These are phyloP conservation scores for Scytalidium sp. DNA, from an alignment of 2,329 filamentous ascomycete genomes.

Conservation along the genomic window DNA sequence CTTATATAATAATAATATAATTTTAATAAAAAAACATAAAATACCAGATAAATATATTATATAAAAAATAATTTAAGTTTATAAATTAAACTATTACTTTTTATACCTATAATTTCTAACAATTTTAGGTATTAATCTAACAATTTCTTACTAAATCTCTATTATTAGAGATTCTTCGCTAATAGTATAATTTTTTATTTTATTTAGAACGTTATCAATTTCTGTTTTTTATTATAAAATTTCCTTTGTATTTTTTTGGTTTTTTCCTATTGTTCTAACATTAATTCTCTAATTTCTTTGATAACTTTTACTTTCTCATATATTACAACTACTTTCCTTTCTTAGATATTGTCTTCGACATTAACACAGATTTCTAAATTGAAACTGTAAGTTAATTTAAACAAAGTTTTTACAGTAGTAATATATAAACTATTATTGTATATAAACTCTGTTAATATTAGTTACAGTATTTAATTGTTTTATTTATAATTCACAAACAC, in stretches of 20 bases:
- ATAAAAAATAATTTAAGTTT: background rate
- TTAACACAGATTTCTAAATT: background rate
- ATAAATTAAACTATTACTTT: background rate
- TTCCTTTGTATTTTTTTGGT: background rate
- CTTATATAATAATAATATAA: too few relatives aligned
- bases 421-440: conserved; percentile 2
- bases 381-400: background rate
- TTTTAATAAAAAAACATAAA: background rate
- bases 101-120: background rate
- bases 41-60: background rate
- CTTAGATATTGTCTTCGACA: background rate
- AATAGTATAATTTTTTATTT: background rate
- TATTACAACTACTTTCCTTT: background rate
- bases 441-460: conserved; percentile 1
- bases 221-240: conserved; percentile 3
- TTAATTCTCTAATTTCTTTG: background rate
- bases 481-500: conserved; percentile 1
- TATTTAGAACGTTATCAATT: conserved; percentile 1
- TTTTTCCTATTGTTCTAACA: background rate
- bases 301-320: background rate
- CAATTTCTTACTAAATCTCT: background rate
- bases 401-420: background rate
- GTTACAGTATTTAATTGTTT: conserved; percentile 1
- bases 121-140: background rate
- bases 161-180: conserved; percentile 1